phyloP scores from a whole-genome alignment of 2,329 filamentous ascomycete species.

The Chrysosporium keratinophilum region DNA sequence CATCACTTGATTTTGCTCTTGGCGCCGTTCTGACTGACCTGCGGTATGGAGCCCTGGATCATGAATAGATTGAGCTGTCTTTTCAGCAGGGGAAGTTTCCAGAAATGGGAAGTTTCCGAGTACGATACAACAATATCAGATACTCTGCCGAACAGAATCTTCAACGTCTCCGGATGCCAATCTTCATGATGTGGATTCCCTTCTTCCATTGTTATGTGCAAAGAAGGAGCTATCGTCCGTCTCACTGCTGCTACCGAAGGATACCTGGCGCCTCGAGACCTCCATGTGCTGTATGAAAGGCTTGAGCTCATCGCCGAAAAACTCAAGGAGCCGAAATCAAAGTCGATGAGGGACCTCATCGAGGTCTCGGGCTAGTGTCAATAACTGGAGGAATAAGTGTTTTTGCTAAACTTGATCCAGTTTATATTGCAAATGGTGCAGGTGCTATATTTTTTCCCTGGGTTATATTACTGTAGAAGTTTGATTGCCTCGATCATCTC shows the following conservation, averaged over 20 bases:
- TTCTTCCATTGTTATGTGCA: not conserved
- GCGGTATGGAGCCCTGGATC: too few species aligned
- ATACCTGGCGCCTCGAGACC: constrained; percentile 1
- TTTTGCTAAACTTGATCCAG: constrained; percentile 1
- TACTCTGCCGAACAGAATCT: too few species aligned
- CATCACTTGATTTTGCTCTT: too few species aligned
- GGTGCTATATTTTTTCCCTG: too few species aligned
- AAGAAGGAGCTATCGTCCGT: not conserved
- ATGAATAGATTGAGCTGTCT: too few species aligned
- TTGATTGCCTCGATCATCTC: too few species aligned
- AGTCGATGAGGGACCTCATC: not conserved
- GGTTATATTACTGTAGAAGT: too few species aligned
- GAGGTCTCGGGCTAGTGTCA: not conserved
- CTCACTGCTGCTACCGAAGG: not conserved
- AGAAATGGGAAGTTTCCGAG: too few species aligned
- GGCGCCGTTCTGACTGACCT: too few species aligned
- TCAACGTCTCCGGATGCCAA: not conserved
- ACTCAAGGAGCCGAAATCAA: not conserved
- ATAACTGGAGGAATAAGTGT: constrained; percentile 1
- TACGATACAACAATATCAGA: too few species aligned
- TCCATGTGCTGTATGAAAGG: not conserved
- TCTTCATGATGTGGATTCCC: not conserved
- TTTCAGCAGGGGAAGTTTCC: too few species aligned
- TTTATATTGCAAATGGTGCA: constrained; percentile 1
- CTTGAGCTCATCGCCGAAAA: not conserved